These are phyloP conservation scores for Yamadazyma diddensiae DNA, from an alignment of 1,139 yeast genomes.

Conservation along the genomic window DNA sequence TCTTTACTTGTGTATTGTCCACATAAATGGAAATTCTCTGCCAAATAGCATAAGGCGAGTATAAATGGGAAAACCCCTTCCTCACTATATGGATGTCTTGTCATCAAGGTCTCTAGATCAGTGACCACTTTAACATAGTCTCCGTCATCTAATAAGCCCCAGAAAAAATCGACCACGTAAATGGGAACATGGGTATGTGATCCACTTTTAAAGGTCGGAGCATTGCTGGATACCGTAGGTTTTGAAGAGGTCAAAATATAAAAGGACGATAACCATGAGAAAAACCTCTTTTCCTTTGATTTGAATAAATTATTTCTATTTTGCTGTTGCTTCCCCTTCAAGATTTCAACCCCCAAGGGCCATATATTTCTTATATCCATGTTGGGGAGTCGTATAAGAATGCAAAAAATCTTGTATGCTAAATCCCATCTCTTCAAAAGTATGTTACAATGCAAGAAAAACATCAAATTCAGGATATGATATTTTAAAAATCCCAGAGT, in stretches of 20 bases:
- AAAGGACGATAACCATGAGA: constrained; percentile 33
- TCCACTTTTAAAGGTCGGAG: constrained; percentile 42
- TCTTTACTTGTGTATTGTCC: constrained; percentile 7
- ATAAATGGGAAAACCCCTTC: constrained; percentile 43
- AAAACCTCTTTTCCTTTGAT: constrained; percentile 28
- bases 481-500: constrained; percentile 15
- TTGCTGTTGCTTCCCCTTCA: constrained; percentile 15
- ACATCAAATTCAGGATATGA: constrained; percentile 31
- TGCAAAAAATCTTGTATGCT: constrained; percentile 52
- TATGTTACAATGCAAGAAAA: constrained; percentile 36
- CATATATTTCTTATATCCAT: constrained; percentile 56
- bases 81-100: constrained; percentile 43
- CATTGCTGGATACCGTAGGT: constrained; percentile 15
- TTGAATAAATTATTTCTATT: constrained; percentile 11
- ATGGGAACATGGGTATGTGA: constrained; percentile 35
- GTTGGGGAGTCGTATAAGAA: constrained; percentile 44
- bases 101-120: constrained; percentile 36
- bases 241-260: constrained; percentile 16
- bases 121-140: constrained; percentile 25
- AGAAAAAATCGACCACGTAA: constrained; percentile 33
- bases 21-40: constrained; percentile 16
- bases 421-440: constrained; percentile 49
- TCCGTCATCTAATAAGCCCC: constrained; percentile 31
- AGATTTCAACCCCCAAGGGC: constrained; percentile 52
- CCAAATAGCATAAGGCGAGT: constrained; percentile 26